These are phyloP conservation scores for Xylaria sp. DNA, from an alignment of 2,329 filamentous ascomycete genomes.

Conservation along the genomic window DNA sequence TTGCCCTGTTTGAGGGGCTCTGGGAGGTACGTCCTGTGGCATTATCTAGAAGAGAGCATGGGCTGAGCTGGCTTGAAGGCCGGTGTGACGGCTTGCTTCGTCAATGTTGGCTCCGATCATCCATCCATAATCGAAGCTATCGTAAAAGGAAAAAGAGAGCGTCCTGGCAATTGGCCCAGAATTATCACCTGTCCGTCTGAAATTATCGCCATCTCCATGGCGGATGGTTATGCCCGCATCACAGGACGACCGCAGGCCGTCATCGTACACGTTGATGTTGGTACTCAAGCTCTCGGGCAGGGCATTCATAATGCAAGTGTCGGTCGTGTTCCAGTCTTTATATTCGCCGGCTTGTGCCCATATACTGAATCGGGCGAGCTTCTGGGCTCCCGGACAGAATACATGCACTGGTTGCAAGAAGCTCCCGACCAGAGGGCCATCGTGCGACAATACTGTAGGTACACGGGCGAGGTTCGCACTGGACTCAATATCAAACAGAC, in stretches of 20 bases:
- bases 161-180: conserved; percentile 68
- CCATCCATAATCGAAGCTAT: conserved; percentile 72
- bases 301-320: conserved; percentile 79
- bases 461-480: conserved; percentile 75
- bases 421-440: conserved; percentile 80
- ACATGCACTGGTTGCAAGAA: conserved; percentile 84
- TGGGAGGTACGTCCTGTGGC: conserved; percentile 65
- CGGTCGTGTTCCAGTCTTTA: conserved; percentile 75
- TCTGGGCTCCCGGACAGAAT: conserved; percentile 76
- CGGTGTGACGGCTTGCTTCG: conserved; percentile 65
- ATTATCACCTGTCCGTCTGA: conserved; percentile 73
- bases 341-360: conserved; percentile 79
- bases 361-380: conserved; percentile 79
- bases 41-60: background rate
- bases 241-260: conserved; percentile 76
- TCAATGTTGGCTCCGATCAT: conserved; percentile 64
- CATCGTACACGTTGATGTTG: conserved; percentile 79
- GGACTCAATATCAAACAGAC: conserved; percentile 81
- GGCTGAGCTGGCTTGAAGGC: background rate
- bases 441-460: conserved; percentile 77
- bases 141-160: conserved; percentile 76
- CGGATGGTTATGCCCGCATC: conserved; percentile 76
- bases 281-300: conserved; percentile 79
- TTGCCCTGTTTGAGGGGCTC: conserved; percentile 78
- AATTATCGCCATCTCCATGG: conserved; percentile 82